A percentile compares a stretch with the other conserved stretches of the same genome.
phyloP scores from a whole-genome alignment of 2,329 filamentous ascomycete species.

The Fusarium sp. region DNA sequence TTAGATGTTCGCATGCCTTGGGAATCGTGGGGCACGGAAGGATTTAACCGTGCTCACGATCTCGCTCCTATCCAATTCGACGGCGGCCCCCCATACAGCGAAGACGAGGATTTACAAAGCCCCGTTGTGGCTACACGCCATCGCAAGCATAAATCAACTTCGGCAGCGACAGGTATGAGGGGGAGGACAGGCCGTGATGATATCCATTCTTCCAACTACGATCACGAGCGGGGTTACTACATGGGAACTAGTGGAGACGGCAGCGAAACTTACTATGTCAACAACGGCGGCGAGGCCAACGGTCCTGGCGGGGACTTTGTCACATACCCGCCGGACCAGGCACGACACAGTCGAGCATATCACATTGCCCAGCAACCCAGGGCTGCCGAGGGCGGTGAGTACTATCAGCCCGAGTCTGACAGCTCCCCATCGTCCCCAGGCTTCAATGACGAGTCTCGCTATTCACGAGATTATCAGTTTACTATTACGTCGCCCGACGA shows the following conservation, averaged over 20 bases:
- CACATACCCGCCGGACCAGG: conserved; percentile 77
- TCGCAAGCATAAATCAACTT: conserved; percentile 83
- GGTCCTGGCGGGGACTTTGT: conserved; percentile 84
- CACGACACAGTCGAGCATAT: conserved; percentile 66
- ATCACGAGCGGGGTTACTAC: conserved; percentile 74
- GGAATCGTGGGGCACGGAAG: conserved; percentile 66
- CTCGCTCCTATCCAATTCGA: conserved; percentile 86
- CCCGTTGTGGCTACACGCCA: conserved; percentile 88
- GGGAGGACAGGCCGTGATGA: conserved; percentile 61
- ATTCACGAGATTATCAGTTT: conserved; percentile 93
- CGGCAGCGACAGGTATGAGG: conserved; percentile 59
- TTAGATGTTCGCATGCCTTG: conserved; percentile 78
- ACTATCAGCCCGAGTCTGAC: conserved; percentile 67
- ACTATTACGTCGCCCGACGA: conserved; percentile 95
- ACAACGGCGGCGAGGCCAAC: conserved; percentile 75
- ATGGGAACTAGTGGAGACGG: conserved; percentile 76
- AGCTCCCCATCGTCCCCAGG: conserved; percentile 70
- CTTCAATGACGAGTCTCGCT: conserved; percentile 75
- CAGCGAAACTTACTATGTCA: conserved; percentile 80
- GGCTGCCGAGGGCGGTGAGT: conserved; percentile 63
- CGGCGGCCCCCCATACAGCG: conserved; percentile 92
- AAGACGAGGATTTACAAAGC: conserved; percentile 94
- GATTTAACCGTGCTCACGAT: conserved; percentile 74
- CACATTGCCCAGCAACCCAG: conserved; percentile 60
- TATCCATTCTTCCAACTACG: conserved; percentile 63